Evolutionary conservation across 140 eudicot genomes (phyloP).

Genomic region (Anethum foeniculum): DNA sequence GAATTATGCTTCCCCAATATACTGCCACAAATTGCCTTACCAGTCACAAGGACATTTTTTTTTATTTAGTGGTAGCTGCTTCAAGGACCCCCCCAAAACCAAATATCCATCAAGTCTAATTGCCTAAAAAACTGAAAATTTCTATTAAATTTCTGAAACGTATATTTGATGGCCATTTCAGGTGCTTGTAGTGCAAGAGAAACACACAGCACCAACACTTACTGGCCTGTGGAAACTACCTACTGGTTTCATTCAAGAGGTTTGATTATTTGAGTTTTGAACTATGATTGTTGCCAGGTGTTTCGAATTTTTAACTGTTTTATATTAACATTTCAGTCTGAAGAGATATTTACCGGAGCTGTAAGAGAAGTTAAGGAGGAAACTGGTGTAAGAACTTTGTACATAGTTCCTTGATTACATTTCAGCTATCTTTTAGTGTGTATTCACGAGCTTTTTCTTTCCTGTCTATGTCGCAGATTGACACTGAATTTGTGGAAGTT

Average conservation of each 20-base stretch:
- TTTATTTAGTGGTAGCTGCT: background rate
- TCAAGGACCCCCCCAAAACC: too few relatives aligned
- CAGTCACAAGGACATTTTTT: background rate
- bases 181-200: slow-evolving; percentile 94
- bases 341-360: slow-evolving; percentile 78
- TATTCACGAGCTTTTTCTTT: background rate
- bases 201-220: slow-evolving; percentile 50
- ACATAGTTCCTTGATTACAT: background rate
- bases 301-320: background rate
- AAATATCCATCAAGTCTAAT: background rate
- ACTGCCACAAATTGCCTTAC: background rate
- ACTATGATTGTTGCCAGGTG: background rate
- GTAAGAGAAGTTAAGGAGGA: slow-evolving; percentile 92
- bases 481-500: slow-evolving; percentile 78
- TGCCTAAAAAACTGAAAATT: background rate
- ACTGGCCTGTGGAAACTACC: slow-evolving; percentile 85
- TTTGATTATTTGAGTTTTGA: slow-evolving; percentile 9
- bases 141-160: background rate
- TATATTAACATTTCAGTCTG: slow-evolving; percentile 36
- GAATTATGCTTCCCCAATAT: background rate
- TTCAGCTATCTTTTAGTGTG: background rate
- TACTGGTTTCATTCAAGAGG: slow-evolving; percentile 86
- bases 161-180: slow-evolving; percentile 16
- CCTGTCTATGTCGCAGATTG: slow-evolving; percentile 37
- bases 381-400: slow-evolving; percentile 58